These are phyloP conservation scores for Capsicum baccatum DNA, from an alignment of 257 asterid genomes.

Conservation along the genomic window DNA sequence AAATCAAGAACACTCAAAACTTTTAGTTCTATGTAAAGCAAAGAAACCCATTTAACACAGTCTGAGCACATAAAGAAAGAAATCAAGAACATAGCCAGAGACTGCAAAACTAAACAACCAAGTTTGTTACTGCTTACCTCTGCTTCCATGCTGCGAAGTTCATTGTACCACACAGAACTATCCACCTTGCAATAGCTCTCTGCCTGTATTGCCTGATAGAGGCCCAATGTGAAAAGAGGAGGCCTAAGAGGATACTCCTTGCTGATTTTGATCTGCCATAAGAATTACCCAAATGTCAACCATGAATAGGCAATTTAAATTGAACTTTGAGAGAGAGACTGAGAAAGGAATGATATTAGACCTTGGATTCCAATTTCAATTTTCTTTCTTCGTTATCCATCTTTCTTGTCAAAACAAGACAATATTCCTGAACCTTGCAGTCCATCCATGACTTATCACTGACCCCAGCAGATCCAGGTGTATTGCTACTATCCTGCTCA, in stretches of 20 bases:
- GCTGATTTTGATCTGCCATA: conserved; percentile 72
- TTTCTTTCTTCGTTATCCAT: conserved; percentile 50
- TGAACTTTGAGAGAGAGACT: conserved; percentile 25
- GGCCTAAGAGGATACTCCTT: conserved; percentile 92
- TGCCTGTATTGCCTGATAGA: conserved; percentile 48
- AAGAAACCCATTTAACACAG: not conserved
- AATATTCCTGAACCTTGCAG: conserved; percentile 62
- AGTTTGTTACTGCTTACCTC: conserved; percentile 65
- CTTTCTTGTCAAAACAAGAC: conserved; percentile 65
- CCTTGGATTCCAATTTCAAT: conserved; percentile 85
- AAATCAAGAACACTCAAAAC: not conserved
- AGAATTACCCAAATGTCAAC: not conserved
- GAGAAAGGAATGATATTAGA: conserved; percentile 36
- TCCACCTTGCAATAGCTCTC: conserved; percentile 50
- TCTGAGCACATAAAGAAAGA: conserved; percentile 16
- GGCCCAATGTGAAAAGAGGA: conserved; percentile 65
- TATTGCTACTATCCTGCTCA: conserved; percentile 56
- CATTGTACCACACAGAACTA: conserved; percentile 75
- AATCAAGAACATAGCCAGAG: not conserved
- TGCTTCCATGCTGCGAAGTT: conserved; percentile 94
- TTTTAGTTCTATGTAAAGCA: not conserved
- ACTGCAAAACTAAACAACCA: not conserved
- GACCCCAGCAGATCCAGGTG: conserved; percentile 37
- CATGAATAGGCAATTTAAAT: conserved; percentile 17
- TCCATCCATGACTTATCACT: conserved; percentile 61